Percentiles rank a stretch among this genome's conserved stretches.
Conservation (phyloP, 1,284 basidiomycete genomes). For the Cryptococcus sp. region DNA sequence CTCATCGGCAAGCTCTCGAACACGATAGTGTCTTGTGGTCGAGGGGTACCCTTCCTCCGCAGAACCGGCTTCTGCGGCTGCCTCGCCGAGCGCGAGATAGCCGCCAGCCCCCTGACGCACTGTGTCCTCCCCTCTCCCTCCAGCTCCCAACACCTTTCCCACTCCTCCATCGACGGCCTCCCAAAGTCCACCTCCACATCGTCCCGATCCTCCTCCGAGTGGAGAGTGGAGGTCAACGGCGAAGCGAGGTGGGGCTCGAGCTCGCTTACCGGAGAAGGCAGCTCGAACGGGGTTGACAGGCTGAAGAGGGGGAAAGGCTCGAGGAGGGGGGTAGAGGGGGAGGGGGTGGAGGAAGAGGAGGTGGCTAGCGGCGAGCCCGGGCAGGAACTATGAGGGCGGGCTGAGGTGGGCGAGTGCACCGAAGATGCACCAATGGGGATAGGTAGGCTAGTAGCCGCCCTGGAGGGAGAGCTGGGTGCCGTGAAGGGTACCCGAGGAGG, state of each 20-base stretch:
- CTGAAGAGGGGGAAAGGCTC: not conserved
- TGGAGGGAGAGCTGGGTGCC: not conserved
- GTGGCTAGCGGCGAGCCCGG: slow-evolving; percentile 1
- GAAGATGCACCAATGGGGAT: no score
- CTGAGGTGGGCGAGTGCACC: no score
- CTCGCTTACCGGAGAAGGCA: not conserved
- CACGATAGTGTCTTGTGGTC: slow-evolving; percentile 2
- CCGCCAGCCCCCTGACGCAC: no score
- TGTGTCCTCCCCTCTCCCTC: no score
- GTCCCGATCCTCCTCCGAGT: no score
- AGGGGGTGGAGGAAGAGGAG: slow-evolving; percentile 6
- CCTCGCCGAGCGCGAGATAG: slow-evolving; percentile 1
- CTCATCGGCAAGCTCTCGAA: no score
- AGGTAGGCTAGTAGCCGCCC: not conserved
- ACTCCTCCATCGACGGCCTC: no score
- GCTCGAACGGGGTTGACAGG: not conserved
- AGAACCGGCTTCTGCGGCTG: slow-evolving; percentile 12
- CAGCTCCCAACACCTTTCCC: no score
- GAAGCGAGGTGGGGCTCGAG: no score
- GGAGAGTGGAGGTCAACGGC: no score
- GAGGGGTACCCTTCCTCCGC: slow-evolving; percentile 18
- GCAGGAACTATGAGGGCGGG: not conserved
- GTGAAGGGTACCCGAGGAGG: not conserved
- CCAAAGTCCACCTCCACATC: no score
- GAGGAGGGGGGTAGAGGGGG: slow-evolving; percentile 6